phyloP scores from a whole-genome alignment of 2,329 filamentous ascomycete species.

The Cladorrhinum sp. region DNA sequence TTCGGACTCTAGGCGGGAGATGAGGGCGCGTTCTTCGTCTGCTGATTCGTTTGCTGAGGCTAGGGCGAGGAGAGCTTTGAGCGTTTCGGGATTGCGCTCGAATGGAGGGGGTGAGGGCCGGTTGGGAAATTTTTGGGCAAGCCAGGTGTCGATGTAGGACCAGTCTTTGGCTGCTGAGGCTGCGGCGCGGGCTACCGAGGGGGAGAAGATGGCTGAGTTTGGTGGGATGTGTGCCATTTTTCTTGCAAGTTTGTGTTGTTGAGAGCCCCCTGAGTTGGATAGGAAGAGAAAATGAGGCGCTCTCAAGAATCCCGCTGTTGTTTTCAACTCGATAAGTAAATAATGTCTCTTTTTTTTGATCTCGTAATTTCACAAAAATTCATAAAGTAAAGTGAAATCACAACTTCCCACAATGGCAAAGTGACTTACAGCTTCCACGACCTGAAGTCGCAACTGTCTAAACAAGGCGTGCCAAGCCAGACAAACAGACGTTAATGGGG shows the following conservation, averaged over 20 bases:
- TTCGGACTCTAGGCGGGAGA: constrained; percentile 57
- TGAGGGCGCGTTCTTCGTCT: constrained; percentile 63
- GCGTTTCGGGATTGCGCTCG: constrained; percentile 82
- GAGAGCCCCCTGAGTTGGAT: neutral
- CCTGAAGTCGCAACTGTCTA: neutral
- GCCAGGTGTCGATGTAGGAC: constrained; percentile 83
- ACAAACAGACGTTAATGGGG: neutral
- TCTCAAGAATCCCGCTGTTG: neutral
- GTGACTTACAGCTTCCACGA: too few species aligned
- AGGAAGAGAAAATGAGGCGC: neutral
- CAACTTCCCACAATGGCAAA: neutral
- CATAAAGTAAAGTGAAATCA: neutral
- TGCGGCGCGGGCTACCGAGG: constrained; percentile 67
- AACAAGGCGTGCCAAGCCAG: neutral
- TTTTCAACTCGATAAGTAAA: too few species aligned
- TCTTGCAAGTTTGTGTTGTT: neutral
- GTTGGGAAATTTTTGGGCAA: constrained; percentile 65
- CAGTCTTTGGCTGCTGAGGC: constrained; percentile 86
- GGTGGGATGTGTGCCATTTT: constrained; percentile 39
- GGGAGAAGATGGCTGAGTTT: constrained; percentile 61
- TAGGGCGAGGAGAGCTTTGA: constrained; percentile 70
- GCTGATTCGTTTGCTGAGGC: constrained; percentile 73
- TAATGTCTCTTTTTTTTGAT: neutral
- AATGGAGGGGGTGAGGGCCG: constrained; percentile 63
- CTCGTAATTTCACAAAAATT: too few species aligned